Evolutionary conservation across 805 yeast genomes (phyloP).

Genomic region (Scheffersomyces coipomensis): DNA sequence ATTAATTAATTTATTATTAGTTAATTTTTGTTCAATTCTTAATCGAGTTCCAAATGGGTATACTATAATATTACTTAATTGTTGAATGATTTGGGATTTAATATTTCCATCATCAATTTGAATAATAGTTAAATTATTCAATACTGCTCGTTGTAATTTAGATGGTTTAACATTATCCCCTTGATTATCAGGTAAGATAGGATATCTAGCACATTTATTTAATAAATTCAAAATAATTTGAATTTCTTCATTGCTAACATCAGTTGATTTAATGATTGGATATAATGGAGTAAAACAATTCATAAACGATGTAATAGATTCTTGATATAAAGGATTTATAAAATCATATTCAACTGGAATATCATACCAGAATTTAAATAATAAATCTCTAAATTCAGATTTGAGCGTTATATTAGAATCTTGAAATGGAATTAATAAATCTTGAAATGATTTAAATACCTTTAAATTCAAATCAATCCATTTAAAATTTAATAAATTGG

Average conservation of each 20-base stretch:
- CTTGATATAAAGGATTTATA: slow-evolving; percentile 53
- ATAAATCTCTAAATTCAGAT: slow-evolving; percentile 25
- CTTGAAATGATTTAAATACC: slow-evolving; percentile 54
- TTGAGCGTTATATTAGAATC: not conserved
- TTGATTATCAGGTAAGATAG: slow-evolving; percentile 59
- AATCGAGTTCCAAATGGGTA: slow-evolving; percentile 63
- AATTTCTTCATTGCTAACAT: slow-evolving; percentile 33
- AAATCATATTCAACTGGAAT: slow-evolving; percentile 42
- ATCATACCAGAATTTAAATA: slow-evolving; percentile 51
- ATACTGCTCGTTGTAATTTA: slow-evolving; percentile 58
- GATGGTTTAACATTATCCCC: slow-evolving; percentile 55
- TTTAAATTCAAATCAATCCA: slow-evolving; percentile 54
- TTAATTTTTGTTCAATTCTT: slow-evolving; percentile 54
- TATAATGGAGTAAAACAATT: slow-evolving; percentile 51
- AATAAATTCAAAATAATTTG: slow-evolving; percentile 56
- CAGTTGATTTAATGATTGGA: slow-evolving; percentile 27
- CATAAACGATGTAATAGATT: slow-evolving; percentile 56
- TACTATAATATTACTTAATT: slow-evolving; percentile 50
- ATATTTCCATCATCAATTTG: slow-evolving; percentile 26
- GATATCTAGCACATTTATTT: slow-evolving; percentile 68
- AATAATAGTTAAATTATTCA: slow-evolving; percentile 44
- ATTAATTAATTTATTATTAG: slow-evolving; percentile 25
- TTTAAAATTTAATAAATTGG: slow-evolving; percentile 33
- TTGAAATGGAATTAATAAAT: slow-evolving; percentile 39
- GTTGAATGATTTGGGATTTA: slow-evolving; percentile 49